phyloP scores from a whole-genome alignment of 441 rosid genomes.

The Aleurites moluccanus region DNA sequence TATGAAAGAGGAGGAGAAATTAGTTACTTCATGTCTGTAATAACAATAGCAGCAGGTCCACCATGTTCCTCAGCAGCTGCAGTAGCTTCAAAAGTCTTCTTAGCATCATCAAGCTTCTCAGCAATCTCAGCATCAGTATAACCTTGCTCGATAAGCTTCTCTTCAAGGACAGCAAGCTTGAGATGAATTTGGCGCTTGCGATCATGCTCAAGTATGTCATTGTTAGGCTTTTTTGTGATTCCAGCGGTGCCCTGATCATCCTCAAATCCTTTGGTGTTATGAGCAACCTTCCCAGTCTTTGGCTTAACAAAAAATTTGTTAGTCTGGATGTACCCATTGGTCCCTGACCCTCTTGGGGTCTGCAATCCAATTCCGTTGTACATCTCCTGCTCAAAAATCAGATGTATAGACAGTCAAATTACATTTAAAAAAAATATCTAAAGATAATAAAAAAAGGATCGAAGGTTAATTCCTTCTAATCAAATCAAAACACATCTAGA shows the following conservation, averaged over 20 bases:
- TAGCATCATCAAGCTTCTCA: slow-evolving; percentile 72
- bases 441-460: neutral
- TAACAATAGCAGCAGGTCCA: slow-evolving; percentile 29
- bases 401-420: neutral
- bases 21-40: slow-evolving; percentile 36
- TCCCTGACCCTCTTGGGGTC: slow-evolving; percentile 93
- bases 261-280: slow-evolving; percentile 57
- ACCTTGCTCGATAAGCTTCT: slow-evolving; percentile 74
- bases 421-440: neutral
- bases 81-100: slow-evolving; percentile 63
- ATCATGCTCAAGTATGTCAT: slow-evolving; percentile 86
- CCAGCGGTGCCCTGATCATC: slow-evolving; percentile 82
- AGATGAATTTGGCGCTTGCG: slow-evolving; percentile 88
- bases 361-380: slow-evolving; percentile 86
- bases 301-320: slow-evolving; percentile 81
- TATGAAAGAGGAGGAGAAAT: neutral
- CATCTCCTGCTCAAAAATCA: slow-evolving; percentile 5
- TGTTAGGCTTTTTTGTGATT: slow-evolving; percentile 72
- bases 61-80: slow-evolving; percentile 42
- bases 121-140: slow-evolving; percentile 76
- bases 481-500: too few species aligned
- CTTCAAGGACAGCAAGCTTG: slow-evolving; percentile 77
- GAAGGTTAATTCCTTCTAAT: neutral
- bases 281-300: slow-evolving; percentile 62
- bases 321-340: slow-evolving; percentile 87